Evolutionary conservation across 129 eudicot genomes (phyloP), one percentile per base, ranked within the genome.

Genomic region (Flaveria brownii): DNA sequence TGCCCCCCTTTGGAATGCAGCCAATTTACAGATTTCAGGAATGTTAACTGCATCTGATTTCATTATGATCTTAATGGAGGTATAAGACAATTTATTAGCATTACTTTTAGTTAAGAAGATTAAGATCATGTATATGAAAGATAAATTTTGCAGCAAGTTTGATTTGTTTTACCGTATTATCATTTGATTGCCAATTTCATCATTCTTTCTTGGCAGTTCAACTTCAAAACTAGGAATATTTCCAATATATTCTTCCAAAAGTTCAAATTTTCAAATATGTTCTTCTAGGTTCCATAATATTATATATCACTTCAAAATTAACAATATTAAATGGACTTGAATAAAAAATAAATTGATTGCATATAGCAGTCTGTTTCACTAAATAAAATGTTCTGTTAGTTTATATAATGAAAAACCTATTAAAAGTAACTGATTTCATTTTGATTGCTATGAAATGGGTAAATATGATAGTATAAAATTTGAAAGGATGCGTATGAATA

Each of bases 11-110:
- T 85, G 92, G 96, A 84, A 90, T 85, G 89, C 80, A 77, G 71
- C 78, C 16, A 60, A 68, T 26, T 68, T 80, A 80, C 86, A 80
- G 68, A 84, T 90, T 64, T 73, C 85, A 18, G 92, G 92, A 74
- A 85, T 90, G 92, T 69, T 90, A 74, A 90, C 92, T 25, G 78
- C 90, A 41, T 90, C 92, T 17, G 96, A 90, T 82, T 90, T 90
- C 76, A 86, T 90, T n/a, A 81, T 82, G 81, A 75, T 90, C 69
- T 65, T 90, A 72, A 55, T 82, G 9, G 86, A 87, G 90, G 96
- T 90, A 90, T 56, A 22, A 50, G 17, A 45, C 70, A 67, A 52
- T 13, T 22, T 13, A 23, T 71, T 65, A 64, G 65, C 23, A 43
- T 8, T 51, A 51, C 7, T 49, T 61, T 50, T 16, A 61, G 66